Percentiles rank a stretch among this genome's conserved stretches.
These are phyloP conservation scores for Vickermania ingenoplastis DNA, from an alignment of 208 protist species.

Conservation along the genomic window DNA sequence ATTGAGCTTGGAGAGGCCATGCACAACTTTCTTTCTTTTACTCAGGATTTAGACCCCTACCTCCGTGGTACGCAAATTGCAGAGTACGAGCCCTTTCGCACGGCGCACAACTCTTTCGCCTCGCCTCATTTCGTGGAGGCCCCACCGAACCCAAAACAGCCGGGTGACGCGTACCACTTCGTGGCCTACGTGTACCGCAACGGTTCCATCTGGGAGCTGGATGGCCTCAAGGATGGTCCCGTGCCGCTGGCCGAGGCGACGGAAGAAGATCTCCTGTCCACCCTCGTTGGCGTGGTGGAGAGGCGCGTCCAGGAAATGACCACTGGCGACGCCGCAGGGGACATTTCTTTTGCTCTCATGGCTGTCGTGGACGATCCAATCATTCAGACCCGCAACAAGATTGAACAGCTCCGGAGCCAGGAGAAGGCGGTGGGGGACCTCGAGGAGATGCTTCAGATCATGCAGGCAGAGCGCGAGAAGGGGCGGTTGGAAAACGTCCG, in stretches of 20 bases:
- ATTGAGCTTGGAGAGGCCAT: conserved; percentile 89
- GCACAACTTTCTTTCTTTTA: conserved; percentile 73
- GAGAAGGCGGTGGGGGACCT: conserved; percentile 54
- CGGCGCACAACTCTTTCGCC: conserved; percentile 95
- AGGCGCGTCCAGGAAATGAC: conserved; percentile 71
- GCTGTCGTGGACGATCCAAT: conserved; percentile 89
- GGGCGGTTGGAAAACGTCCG: conserved; percentile 90
- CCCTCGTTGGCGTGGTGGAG: conserved; percentile 75
- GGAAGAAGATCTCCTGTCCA: conserved; percentile 50
- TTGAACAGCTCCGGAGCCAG: conserved; percentile 19
- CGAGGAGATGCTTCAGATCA: conserved; percentile 37
- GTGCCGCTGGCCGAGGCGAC: conserved; percentile 70
- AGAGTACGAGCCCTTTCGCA: conserved; percentile 78
- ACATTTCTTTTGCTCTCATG: conserved; percentile 96
- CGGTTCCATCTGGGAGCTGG: conserved; percentile 95
- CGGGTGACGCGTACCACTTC: conserved; percentile 95
- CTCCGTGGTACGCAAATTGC: conserved; percentile 66
- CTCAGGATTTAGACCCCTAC: conserved; percentile 49
- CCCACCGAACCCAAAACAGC: conserved; percentile 10
- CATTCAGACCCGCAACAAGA: conserved; percentile 50
- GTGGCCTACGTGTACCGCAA: conserved; percentile 91
- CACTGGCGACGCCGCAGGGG: conserved; percentile 39
- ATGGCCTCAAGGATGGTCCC: conserved; percentile 93
- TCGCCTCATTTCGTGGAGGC: conserved; percentile 55
- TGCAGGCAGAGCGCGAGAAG: conserved; percentile 37